Evolutionary conservation across 2,329 filamentous ascomycete species (phyloP).

Genomic region (Tolypocladium ovalisporum): DNA sequence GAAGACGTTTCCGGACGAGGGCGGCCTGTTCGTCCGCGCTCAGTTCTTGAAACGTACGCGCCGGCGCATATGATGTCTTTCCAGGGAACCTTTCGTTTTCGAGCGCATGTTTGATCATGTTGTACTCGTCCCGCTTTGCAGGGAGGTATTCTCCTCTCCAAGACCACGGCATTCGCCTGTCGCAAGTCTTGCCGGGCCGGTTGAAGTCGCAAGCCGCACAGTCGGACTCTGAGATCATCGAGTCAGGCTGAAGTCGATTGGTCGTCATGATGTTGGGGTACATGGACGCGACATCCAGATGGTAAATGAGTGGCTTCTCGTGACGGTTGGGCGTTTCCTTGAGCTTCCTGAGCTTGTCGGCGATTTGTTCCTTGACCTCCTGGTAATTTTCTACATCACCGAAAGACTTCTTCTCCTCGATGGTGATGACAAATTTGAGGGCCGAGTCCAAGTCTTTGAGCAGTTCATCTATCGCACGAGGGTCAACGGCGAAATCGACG

Average conservation of each 20-base stretch:
- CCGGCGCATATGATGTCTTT: conserved; percentile 57
- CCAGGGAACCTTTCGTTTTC: conserved; percentile 90
- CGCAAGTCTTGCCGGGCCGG: conserved; percentile 90
- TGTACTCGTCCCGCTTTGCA: conserved; percentile 95
- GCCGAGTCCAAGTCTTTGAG: conserved; percentile 78
- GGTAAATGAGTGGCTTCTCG: conserved; percentile 88
- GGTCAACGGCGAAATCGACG: conserved; percentile 85
- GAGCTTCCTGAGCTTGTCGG: conserved; percentile 56
- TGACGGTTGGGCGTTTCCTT: conserved; percentile 74
- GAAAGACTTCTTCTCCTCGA: conserved; percentile 74
- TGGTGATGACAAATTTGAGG: conserved; percentile 73
- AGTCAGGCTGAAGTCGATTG: conserved; percentile 92
- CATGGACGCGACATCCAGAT: conserved; percentile 98
- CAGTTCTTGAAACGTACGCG: conserved; percentile 71
- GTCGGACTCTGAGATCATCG: conserved; percentile 95
- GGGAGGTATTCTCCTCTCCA: conserved; percentile 98
- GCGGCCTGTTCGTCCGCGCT: conserved; percentile 69
- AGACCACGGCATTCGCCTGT: conserved; percentile 87
- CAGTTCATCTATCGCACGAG: conserved; percentile 80
- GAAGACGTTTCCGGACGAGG: conserved; percentile 75
- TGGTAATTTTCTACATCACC: conserved; percentile 75
- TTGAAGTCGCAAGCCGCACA: conserved; percentile 99
- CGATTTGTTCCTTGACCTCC: conserved; percentile 75
- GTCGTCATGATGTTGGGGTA: conserved; percentile 99
- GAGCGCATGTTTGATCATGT: conserved; percentile 90